A percentile compares a stretch with the other conserved stretches of the same genome.
phyloP scores from a whole-genome alignment of 352 stramenopile species.

The Pythium vanterpoolii region DNA sequence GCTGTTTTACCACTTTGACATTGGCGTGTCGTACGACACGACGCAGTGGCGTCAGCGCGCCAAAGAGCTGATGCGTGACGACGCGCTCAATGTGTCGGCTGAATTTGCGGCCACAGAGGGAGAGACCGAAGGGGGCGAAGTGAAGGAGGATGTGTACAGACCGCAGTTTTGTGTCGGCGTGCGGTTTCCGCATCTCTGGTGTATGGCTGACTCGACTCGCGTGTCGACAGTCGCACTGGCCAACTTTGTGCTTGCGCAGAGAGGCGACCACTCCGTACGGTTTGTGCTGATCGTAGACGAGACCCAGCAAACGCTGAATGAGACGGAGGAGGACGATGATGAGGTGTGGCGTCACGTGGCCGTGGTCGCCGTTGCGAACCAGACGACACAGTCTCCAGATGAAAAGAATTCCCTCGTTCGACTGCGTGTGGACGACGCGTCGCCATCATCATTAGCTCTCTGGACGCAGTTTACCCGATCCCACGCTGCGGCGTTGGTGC shows the following conservation, averaged over 20 bases:
- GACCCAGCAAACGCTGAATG: slow-evolving; percentile 12
- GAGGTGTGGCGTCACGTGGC: slow-evolving; percentile 11
- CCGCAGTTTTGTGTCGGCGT: slow-evolving; percentile 45
- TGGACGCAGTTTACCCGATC: slow-evolving; percentile 40
- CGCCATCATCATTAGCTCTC: slow-evolving; percentile 18
- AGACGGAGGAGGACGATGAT: background rate
- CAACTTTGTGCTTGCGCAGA: slow-evolving; percentile 15
- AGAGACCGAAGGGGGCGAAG: background rate
- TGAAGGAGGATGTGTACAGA: slow-evolving; percentile 37
- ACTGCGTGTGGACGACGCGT: background rate
- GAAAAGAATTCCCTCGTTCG: background rate
- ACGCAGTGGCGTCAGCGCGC: slow-evolving; percentile 38
- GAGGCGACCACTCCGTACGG: slow-evolving; percentile 27
- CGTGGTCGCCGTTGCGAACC: slow-evolving; percentile 2
- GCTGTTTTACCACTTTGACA: slow-evolving; percentile 87
- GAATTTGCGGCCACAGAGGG: background rate
- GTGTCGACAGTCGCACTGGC: slow-evolving; percentile 56
- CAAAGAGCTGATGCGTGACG: slow-evolving; percentile 61
- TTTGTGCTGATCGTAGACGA: slow-evolving; percentile 56
- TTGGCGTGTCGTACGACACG: slow-evolving; percentile 76
- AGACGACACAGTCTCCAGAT: background rate
- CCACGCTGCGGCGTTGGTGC: slow-evolving; percentile 51
- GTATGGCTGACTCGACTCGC: slow-evolving; percentile 13
- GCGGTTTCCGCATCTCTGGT: slow-evolving; percentile 76
- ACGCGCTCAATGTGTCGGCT: slow-evolving; percentile 43